These are phyloP conservation scores for Spergularia bocconei DNA, from an alignment of 148 eudicot species.

Conservation along the genomic window DNA sequence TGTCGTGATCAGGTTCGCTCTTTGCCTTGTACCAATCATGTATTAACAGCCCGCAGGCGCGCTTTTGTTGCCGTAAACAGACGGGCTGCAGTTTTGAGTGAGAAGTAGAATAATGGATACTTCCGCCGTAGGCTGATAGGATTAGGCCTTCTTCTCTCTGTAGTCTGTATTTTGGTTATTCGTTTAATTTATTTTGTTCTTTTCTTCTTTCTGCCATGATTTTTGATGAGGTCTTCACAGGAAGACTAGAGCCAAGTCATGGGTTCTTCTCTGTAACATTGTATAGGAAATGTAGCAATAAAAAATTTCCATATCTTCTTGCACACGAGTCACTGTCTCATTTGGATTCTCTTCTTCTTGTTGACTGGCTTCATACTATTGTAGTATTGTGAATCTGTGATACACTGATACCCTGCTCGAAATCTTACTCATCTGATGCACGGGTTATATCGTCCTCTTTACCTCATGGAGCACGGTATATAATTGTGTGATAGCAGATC, in stretches of 20 bases:
- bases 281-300: conserved; percentile 22
- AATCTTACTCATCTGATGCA: no score
- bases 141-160: neutral
- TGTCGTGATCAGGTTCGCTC: neutral
- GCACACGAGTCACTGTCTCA: neutral
- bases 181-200: neutral
- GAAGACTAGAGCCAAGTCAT: conserved; percentile 2
- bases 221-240: conserved; percentile 10
- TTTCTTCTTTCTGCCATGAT: neutral
- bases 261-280: conserved; percentile 11
- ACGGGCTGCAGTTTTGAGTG: conserved; percentile 41
- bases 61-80: conserved; percentile 4
- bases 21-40: neutral
- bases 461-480: no score
- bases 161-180: neutral
- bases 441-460: no score
- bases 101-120: conserved; percentile 24
- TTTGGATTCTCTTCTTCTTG: neutral
- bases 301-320: neutral
- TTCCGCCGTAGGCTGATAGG: conserved; percentile 18
- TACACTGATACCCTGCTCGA: no score
- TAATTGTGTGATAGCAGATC: no score
- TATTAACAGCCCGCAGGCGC: conserved; percentile 20
- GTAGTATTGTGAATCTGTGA: no score
- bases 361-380: neutral